Evolutionary conservation across 1,139 yeast genomes (phyloP).

Genomic region (Zygotorulaspora mrakii): DNA sequence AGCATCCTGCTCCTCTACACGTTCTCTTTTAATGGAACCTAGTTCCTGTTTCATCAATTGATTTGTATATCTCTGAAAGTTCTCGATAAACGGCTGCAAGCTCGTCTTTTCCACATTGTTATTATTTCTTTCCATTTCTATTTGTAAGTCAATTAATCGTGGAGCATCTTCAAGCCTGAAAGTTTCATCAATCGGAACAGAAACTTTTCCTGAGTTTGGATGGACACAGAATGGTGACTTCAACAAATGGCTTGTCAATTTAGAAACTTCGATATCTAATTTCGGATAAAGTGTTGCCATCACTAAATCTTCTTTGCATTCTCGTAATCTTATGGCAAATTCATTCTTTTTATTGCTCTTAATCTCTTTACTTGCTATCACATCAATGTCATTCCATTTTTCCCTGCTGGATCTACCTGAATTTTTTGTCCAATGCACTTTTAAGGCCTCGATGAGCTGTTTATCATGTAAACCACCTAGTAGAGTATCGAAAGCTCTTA

Average conservation of each 20-base stretch:
- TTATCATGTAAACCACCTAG: slow-evolving; percentile 61
- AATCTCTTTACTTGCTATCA: slow-evolving; percentile 42
- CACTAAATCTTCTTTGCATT: slow-evolving; percentile 81
- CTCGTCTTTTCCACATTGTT: slow-evolving; percentile 63
- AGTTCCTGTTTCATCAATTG: slow-evolving; percentile 55
- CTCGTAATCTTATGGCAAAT: slow-evolving; percentile 39
- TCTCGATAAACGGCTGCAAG: slow-evolving; percentile 69
- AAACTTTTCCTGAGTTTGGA: slow-evolving; percentile 95
- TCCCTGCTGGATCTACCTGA: slow-evolving; percentile 48
- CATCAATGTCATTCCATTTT: slow-evolving; percentile 84
- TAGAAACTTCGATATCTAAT: slow-evolving; percentile 87
- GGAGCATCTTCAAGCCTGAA: slow-evolving; percentile 85
- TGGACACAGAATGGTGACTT: slow-evolving; percentile 98
- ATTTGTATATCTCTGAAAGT: slow-evolving; percentile 62
- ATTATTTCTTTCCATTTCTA: slow-evolving; percentile 38
- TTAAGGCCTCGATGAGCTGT: slow-evolving; percentile 51
- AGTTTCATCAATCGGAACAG: slow-evolving; percentile 75
- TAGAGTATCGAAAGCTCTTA: slow-evolving; percentile 48
- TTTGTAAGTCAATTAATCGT: slow-evolving; percentile 55
- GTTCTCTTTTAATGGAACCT: slow-evolving; percentile 44
- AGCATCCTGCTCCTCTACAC: slow-evolving; percentile 34
- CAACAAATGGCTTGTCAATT: slow-evolving; percentile 83
- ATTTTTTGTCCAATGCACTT: slow-evolving; percentile 50
- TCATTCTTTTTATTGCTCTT: slow-evolving; percentile 43
- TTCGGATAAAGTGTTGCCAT: slow-evolving; percentile 83